Conservation (phyloP, 2,329 filamentous ascomycete species). For the Eutypella sp. region DNA sequence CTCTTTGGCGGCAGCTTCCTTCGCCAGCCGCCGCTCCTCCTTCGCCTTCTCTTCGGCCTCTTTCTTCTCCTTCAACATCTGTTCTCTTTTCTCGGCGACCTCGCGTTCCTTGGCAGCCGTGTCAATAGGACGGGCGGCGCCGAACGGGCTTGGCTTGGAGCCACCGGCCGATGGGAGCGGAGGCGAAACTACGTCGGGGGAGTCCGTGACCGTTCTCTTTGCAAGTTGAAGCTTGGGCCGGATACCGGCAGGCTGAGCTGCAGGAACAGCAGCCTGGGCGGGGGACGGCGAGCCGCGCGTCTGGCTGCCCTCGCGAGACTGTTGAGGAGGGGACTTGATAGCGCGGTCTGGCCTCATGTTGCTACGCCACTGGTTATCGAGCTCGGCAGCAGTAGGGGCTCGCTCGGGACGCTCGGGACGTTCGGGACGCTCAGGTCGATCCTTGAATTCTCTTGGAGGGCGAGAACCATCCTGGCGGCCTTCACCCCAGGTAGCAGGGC, state of each 20-base stretch:
- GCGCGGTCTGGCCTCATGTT: constrained; percentile 81
- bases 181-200: constrained; percentile 44
- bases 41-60: constrained; percentile 83
- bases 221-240: constrained; percentile 82
- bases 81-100: constrained; percentile 80
- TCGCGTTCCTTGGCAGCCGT: constrained; percentile 84
- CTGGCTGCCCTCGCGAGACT: constrained; percentile 68
- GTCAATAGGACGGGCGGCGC: constrained; percentile 89
- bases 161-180: constrained; percentile 42
- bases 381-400: constrained; percentile 79
- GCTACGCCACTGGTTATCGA: constrained; percentile 88
- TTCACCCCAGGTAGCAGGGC: constrained; percentile 73
- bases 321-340: constrained; percentile 57
- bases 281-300: constrained; percentile 66
- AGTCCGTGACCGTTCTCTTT: constrained; percentile 87
- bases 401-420: constrained; percentile 55
- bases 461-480: constrained; percentile 71
- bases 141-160: constrained; percentile 87
- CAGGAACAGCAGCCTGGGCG: constrained; percentile 24
- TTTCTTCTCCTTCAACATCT: constrained; percentile 73
- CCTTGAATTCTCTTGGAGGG: constrained; percentile 72
- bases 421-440: constrained; percentile 59
- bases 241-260: constrained; percentile 49
- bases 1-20: constrained; percentile 59
- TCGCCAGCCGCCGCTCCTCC: constrained; percentile 64